Percentiles rank a stretch among this genome's conserved stretches.
Evolutionary conservation across 352 stramenopile species (phyloP).

Genomic region (Albugo candida): DNA sequence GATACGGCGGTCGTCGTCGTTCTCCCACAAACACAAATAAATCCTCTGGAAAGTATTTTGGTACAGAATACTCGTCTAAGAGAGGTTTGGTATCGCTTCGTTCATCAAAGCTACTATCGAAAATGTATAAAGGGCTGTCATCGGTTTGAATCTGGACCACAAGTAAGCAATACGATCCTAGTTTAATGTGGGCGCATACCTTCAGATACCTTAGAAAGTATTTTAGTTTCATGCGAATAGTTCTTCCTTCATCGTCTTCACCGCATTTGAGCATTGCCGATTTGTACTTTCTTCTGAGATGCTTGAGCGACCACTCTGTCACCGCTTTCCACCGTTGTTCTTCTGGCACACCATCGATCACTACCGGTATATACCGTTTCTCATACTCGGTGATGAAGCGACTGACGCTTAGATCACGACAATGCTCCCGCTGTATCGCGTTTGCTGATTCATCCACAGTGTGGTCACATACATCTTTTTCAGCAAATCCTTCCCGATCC

Average conservation of each 20-base stretch:
- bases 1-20: conserved; percentile 81
- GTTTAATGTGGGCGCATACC: not conserved
- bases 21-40: conserved; percentile 73
- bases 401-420: conserved; percentile 49
- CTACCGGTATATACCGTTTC: conserved; percentile 35
- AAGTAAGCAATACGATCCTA: too few relatives aligned
- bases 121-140: conserved; percentile 92
- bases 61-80: conserved; percentile 55
- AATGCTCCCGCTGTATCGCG: conserved; percentile 45
- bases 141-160: conserved; percentile 44
- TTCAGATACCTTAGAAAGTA: conserved; percentile 60
- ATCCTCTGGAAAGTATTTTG: conserved; percentile 63
- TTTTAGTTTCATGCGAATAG: conserved; percentile 68
- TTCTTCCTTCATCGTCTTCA: conserved; percentile 58
- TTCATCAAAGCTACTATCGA: conserved; percentile 89
- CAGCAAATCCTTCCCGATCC: conserved; percentile 59
- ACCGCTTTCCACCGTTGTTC: conserved; percentile 47
- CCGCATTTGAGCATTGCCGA: conserved; percentile 57
- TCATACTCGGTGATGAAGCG: conserved; percentile 79
- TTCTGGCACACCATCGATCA: conserved; percentile 72
- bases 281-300: conserved; percentile 60
- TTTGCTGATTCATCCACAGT: conserved; percentile 35
- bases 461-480: conserved; percentile 62
- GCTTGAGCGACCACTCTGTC: conserved; percentile 60
- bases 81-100: conserved; percentile 56